Evolutionary conservation across 768 basidiomycete genomes (phyloP).

Genomic region (Dendrothele bispora): DNA sequence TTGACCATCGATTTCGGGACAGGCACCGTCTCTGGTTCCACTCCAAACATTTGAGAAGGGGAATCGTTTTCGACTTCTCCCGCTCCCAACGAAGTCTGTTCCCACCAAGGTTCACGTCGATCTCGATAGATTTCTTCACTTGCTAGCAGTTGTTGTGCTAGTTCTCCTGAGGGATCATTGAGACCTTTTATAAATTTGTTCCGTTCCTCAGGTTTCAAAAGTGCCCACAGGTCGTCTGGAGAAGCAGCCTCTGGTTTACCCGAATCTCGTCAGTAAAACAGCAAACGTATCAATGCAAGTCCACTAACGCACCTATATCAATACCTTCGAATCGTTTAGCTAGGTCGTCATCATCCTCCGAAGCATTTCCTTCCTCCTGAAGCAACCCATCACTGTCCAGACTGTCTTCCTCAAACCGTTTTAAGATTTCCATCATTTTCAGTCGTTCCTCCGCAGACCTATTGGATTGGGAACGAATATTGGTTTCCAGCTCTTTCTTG

Average conservation of each 20-base stretch:
- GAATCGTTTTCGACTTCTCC: conserved; percentile 14
- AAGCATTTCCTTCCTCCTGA: conserved; percentile 28
- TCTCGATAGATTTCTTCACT: conserved; percentile 53
- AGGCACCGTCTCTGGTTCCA: conserved; percentile 41
- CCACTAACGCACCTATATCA: conserved; percentile 55
- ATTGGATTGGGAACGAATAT: conserved; percentile 57
- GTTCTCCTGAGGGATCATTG: conserved; percentile 58
- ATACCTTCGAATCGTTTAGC: conserved; percentile 51
- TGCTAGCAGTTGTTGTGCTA: conserved; percentile 59
- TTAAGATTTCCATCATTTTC: conserved; percentile 70
- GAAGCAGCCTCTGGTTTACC: conserved; percentile 32
- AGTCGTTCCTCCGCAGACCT: conserved; percentile 56
- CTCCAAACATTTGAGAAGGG: conserved; percentile 27
- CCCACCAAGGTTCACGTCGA: conserved; percentile 77
- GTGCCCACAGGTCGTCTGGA: conserved; percentile 57
- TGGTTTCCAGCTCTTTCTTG: conserved; percentile 66
- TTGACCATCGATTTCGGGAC: conserved; percentile 48
- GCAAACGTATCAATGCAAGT: neutral
- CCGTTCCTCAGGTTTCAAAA: conserved; percentile 60
- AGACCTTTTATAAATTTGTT: conserved; percentile 59
- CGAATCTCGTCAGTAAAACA: neutral
- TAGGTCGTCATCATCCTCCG: conserved; percentile 38
- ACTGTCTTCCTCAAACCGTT: conserved; percentile 68
- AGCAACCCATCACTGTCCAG: conserved; percentile 18
- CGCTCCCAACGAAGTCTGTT: conserved; percentile 24